A percentile compares a stretch with the other conserved stretches of the same genome.
Conservation (phyloP, 208 protist genomes). For the Herpetomonas tarakana region DNA sequence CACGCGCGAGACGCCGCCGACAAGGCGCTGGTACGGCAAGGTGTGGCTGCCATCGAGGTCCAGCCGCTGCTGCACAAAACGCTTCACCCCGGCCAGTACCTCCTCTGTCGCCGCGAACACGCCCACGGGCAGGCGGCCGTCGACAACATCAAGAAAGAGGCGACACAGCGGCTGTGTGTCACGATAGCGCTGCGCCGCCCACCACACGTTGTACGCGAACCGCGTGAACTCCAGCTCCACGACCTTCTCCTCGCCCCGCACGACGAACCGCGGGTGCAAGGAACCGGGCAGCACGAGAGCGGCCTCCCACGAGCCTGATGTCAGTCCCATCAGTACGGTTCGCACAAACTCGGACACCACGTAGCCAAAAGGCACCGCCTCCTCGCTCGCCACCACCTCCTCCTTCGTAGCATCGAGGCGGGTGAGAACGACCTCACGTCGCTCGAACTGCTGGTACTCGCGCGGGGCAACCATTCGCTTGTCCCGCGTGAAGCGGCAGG, state of each 20-base stretch:
- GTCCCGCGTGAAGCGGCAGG: slow-evolving; percentile 44
- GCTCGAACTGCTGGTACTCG: slow-evolving; percentile 53
- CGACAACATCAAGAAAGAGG: slow-evolving; percentile 53
- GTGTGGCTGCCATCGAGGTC: slow-evolving; percentile 47
- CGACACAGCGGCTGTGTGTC: slow-evolving; percentile 58
- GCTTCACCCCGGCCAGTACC: slow-evolving; percentile 18
- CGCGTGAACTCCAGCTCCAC: slow-evolving; percentile 63
- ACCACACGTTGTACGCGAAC: slow-evolving; percentile 78
- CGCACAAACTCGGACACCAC: slow-evolving; percentile 42
- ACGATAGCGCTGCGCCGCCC: slow-evolving; percentile 46
- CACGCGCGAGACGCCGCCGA: slow-evolving; percentile 34
- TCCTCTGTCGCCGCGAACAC: slow-evolving; percentile 46
- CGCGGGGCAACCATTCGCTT: slow-evolving; percentile 64
- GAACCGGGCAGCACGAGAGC: slow-evolving; percentile 33
- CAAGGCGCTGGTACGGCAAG: slow-evolving; percentile 51
- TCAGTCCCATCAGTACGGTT: slow-evolving; percentile 30
- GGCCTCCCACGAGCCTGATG: slow-evolving; percentile 10
- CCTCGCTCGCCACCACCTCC: slow-evolving; percentile 36
- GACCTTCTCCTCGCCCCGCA: slow-evolving; percentile 17
- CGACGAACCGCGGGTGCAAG: slow-evolving; percentile 20
- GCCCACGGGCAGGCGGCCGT: slow-evolving; percentile 41
- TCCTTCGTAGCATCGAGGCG: slow-evolving; percentile 47
- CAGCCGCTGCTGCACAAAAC: slow-evolving; percentile 25
- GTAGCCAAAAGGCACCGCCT: slow-evolving; percentile 66
- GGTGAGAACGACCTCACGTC: slow-evolving; percentile 19